phyloP scores from a whole-genome alignment of 352 stramenopile species.

The Phytophthora aleatoria region DNA sequence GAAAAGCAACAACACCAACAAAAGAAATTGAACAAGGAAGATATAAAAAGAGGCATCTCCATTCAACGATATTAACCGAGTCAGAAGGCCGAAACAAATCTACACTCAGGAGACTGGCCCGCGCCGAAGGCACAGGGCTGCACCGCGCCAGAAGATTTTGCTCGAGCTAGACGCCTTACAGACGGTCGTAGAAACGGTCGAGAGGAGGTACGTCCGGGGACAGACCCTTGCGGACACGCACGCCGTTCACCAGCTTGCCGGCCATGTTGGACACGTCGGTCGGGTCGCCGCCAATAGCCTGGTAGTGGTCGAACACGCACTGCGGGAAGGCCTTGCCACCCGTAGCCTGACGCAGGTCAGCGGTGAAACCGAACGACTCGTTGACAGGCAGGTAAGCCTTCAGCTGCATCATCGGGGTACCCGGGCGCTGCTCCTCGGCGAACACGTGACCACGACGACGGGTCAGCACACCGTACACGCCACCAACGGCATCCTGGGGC shows the following conservation, averaged over 20 bases:
- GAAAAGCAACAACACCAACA: no score
- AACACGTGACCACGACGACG: constrained; percentile 99
- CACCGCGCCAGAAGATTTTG: constrained; percentile 35
- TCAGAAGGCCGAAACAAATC: constrained; percentile 31
- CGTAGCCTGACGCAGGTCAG: constrained; percentile 97
- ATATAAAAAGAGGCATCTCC: constrained; percentile 42
- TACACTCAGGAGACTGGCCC: constrained; percentile 30
- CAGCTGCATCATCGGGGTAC: constrained; percentile 98
- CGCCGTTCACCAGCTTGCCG: constrained; percentile 93
- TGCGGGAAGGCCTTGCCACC: constrained; percentile 99
- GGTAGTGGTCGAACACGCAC: constrained; percentile 99
- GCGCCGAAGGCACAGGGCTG: constrained; percentile 25
- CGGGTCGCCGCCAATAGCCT: constrained; percentile 94
- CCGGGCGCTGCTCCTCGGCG: constrained; percentile 97
- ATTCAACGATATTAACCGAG: constrained; percentile 38
- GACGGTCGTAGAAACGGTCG: constrained; percentile 99
- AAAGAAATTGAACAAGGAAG: not conserved
- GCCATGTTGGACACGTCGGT: constrained; percentile 93
- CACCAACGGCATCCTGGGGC: constrained; percentile 98
- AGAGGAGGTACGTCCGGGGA: constrained; percentile 96
- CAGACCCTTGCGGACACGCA: constrained; percentile 98
- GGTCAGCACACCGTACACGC: constrained; percentile 99
- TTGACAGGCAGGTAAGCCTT: constrained; percentile 99
- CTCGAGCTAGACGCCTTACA: constrained; percentile 88
- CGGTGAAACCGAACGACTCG: constrained; percentile 99